Evolutionary conservation across 2,329 filamentous ascomycete species (phyloP), one percentile per base, ranked within the genome.

Genomic region (Ophiostoma ips): DNA sequence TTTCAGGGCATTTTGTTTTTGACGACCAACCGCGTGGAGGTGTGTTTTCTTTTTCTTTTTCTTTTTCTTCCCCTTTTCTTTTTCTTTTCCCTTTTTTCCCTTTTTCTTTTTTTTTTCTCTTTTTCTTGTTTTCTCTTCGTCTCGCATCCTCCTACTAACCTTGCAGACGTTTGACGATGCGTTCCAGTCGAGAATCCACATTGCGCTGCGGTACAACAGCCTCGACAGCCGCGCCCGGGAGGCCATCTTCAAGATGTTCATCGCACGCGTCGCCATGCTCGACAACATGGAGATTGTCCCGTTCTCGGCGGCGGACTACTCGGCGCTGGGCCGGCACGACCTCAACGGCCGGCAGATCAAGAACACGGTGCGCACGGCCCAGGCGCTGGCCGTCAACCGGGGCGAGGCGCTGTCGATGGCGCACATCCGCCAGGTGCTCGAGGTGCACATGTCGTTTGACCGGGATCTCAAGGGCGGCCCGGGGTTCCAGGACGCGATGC

Each of bases 1-100:
- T 94, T 94, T 67, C 85, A 94, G 61, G 88, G 88, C 3, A 94
- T 94, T 49, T 64, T 94, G 5, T 94, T 95, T 68, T 66, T 95
- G 24, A 95, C 88, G 0, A 94, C 88, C 2, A 94, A 94, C 62
- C 79, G 87, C 1, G 86, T 94, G 1, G 77, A 84, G 68, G 72
- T 72, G 60, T 48, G 64, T 63, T 13, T 18, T 12, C 18, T 10
- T 5, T 30, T 49, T 30, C 6, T 18, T 3, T 24, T 31, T 8
- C 11, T 12, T 15, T 11, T n/a, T 30, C 18, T 6, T 47, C 2
- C n/a, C n/a, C n/a, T 8, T 12, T 12, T 8, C 10, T 31, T 18
- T 8, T 45, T n/a, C n/a, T n/a, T 6, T 31, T 48, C 28, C 9
- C 15, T 3, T 18, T 33, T 8, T 8, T 12, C 12, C 7, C 10